A percentile compares a stretch with the other conserved stretches of the same genome.
These are phyloP conservation scores for Achaetomium macrosporum DNA, from an alignment of 2,329 filamentous ascomycete genomes.

Conservation along the genomic window DNA sequence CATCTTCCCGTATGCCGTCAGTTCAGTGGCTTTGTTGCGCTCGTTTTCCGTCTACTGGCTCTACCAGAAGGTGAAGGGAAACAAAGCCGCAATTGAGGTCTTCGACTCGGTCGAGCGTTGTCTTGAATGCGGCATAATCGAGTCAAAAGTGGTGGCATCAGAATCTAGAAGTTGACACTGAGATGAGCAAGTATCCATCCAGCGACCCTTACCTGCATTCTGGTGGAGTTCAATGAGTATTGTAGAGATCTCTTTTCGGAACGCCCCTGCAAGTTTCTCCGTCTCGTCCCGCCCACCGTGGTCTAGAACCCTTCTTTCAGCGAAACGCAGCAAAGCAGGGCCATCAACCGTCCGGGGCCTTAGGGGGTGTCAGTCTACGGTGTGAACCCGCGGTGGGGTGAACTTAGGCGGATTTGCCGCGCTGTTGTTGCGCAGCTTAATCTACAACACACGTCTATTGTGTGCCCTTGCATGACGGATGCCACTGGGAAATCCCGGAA, in stretches of 20 bases:
- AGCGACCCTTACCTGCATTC: no score
- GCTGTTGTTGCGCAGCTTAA: slow-evolving; percentile 11
- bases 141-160: no score
- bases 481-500: slow-evolving; percentile 8
- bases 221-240: no score
- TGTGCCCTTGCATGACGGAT: slow-evolving; percentile 1
- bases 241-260: no score
- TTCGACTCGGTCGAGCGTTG: background rate
- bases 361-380: background rate
- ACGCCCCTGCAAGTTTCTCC: no score
- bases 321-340: no score
- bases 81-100: no score
- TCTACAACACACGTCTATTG: slow-evolving; percentile 14
- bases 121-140: background rate
- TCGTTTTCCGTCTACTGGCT: background rate
- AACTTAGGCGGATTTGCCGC: background rate
- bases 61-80: background rate
- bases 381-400: background rate
- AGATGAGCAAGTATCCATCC: no score
- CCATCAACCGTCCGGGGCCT: no score
- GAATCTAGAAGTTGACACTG: no score
- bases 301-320: no score
- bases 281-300: no score
- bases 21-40: background rate
- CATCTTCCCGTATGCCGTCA: slow-evolving; percentile 7